Evolutionary conservation across 257 asterid genomes (phyloP), one percentile per base, ranked within the genome.

Genomic region (Penstemon barbatus): DNA sequence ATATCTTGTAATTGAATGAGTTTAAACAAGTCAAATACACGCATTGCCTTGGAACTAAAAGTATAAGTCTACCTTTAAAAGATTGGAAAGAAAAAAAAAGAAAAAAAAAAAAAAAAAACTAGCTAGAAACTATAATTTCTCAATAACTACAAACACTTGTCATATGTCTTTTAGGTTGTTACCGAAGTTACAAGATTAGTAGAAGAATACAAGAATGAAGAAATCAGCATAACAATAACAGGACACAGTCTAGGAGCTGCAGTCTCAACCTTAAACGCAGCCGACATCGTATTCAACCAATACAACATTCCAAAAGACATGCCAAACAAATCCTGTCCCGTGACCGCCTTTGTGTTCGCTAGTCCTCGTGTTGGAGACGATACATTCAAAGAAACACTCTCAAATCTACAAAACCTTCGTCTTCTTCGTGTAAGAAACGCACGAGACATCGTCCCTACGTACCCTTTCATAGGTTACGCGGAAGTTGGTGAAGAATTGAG

Each of bases 191-290:
- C 72, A 19, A 68, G 87, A 68, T 65, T 87, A 69, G 95, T 92
- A 0, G 89, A 91, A 57, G 67, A 70, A 40, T 88, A 82, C 83
- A 79, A 87, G 80, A 52, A 78, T 7, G 98, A 87, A 48, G 87
- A 89, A 18, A 84, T 81, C 5, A 89, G 97, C 81, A 84, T 90
- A 61, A 89, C 90, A 5, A 66, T 88, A 10, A 76, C 87, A 5
- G 98, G 97, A 0, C 98, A 92, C 71, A 92, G 98, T 72, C 70
- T 92, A 41, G 98, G 98, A 0, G 97, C 96, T 0, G 85, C 96
- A 3, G 74, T 89, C 1, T 79, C 89, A 3, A 89, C 95, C 18
- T 60, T 92, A 36, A 89, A 79, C 37, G 97, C 93, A 10, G 78
- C 73, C 0, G 97, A 92, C 76, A 88, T 92, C 37, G 83, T 81